phyloP scores from a whole-genome alignment of 202 grass and related monocot species.

The Cymbopogon flexuosus region DNA sequence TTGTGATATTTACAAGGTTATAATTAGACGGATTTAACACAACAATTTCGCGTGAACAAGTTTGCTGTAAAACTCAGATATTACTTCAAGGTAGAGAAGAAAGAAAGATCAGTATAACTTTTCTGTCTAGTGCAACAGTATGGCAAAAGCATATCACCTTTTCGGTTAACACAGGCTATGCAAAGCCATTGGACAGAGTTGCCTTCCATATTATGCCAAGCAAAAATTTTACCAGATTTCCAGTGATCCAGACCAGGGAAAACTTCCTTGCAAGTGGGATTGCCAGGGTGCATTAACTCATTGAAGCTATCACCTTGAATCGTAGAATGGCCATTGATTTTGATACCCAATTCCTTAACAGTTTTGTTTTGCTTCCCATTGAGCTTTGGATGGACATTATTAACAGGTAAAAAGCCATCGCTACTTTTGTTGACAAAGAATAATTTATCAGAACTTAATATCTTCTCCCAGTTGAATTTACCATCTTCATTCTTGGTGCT shows the following conservation, averaged over 20 bases:
- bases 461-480: conserved; percentile 78
- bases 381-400: conserved; percentile 49
- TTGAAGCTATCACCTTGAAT: conserved; percentile 39
- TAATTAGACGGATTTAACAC: neutral
- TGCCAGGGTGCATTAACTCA: conserved; percentile 42
- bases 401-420: conserved; percentile 49
- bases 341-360: conserved; percentile 54
- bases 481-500: conserved; percentile 33
- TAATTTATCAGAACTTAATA: conserved; percentile 43
- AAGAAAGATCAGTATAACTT: neutral
- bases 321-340: conserved; percentile 72
- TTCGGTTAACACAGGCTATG: conserved; percentile 75
- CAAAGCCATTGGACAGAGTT: conserved; percentile 83
- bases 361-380: conserved; percentile 74
- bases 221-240: conserved; percentile 83
- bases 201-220: conserved; percentile 80
- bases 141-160: conserved; percentile 45
- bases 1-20: neutral
- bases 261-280: conserved; percentile 53
- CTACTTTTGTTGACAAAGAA: conserved; percentile 43
- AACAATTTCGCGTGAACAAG: conserved; percentile 1
- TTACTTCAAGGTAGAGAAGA: neutral
- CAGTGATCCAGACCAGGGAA: conserved; percentile 74
- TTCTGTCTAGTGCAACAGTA: conserved; percentile 12
- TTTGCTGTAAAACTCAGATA: conserved; percentile 3